These are phyloP conservation scores for Cercophora samala DNA, from an alignment of 495 filamentous ascomycete genomes.

Conservation along the genomic window DNA sequence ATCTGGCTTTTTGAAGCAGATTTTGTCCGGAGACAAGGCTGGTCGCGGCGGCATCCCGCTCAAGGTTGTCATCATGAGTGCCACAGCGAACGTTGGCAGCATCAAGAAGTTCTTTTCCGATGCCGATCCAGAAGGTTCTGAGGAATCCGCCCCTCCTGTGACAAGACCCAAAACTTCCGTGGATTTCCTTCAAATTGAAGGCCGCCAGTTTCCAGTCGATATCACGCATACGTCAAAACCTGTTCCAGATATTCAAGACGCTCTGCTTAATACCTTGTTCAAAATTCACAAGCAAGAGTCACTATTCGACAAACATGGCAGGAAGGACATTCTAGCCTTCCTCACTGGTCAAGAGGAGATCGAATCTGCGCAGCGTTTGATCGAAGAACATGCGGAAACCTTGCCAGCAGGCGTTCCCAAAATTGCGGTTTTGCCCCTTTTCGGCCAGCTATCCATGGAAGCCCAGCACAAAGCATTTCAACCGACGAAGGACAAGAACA, in stretches of 20 bases:
- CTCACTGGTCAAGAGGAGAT: conserved; percentile 93
- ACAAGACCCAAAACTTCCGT: conserved; percentile 22
- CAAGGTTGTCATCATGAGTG: conserved; percentile 95
- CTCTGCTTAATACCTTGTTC: conserved; percentile 78
- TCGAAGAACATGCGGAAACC: conserved; percentile 71
- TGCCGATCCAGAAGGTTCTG: conserved; percentile 6
- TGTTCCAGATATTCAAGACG: conserved; percentile 78
- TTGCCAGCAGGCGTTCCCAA: conserved; percentile 75
- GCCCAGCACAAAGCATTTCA: conserved; percentile 84
- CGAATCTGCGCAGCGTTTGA: conserved; percentile 71
- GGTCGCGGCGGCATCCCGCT: conserved; percentile 68
- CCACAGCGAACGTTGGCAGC: conserved; percentile 81
- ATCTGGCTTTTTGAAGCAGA: conserved; percentile 78
- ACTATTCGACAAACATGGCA: conserved; percentile 61
- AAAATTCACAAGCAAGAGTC: conserved; percentile 84
- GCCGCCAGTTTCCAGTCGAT: conserved; percentile 83
- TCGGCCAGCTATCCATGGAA: conserved; percentile 55
- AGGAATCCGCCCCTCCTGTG: neutral
- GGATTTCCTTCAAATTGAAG: conserved; percentile 70
- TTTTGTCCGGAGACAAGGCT: conserved; percentile 56
- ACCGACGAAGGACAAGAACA: conserved; percentile 64
- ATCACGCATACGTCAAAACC: conserved; percentile 72
- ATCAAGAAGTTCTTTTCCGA: conserved; percentile 69
- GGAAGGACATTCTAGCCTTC: conserved; percentile 80
- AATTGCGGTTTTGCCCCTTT: conserved; percentile 48